phyloP scores from a whole-genome alignment of 306 rosid genomes.

The Echinosophora koreensis region DNA sequence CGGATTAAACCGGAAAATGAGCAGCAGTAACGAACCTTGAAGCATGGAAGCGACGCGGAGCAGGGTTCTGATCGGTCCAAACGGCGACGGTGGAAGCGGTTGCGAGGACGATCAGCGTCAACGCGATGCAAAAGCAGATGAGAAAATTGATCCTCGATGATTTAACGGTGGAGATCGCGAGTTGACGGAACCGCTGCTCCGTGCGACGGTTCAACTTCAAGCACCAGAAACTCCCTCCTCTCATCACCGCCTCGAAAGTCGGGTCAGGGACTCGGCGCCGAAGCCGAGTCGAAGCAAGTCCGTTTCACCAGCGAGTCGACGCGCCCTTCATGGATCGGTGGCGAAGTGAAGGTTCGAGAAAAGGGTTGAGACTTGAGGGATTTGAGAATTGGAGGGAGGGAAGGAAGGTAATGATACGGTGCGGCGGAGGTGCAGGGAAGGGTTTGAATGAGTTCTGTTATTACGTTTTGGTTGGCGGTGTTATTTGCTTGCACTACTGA shows the following conservation, averaged over 20 bases:
- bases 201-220: conserved; percentile 55
- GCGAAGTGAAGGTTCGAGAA: not conserved
- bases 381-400: not conserved
- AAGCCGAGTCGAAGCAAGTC: not conserved
- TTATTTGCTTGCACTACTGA: not conserved
- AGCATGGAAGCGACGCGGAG: conserved; percentile 43
- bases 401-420: conserved; percentile 3
- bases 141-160: conserved; percentile 67
- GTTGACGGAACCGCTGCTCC: conserved; percentile 61
- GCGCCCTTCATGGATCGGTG: not conserved
- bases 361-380: not conserved
- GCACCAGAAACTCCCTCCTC: conserved; percentile 54
- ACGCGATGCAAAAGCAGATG: conserved; percentile 56
- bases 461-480: not conserved
- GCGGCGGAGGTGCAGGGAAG: conserved; percentile 17
- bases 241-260: conserved; percentile 43
- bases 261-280: conserved; percentile 19
- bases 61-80: conserved; percentile 44
- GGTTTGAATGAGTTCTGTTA: not conserved
- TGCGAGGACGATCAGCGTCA: conserved; percentile 55
- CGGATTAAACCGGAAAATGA: not conserved
- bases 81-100: conserved; percentile 54
- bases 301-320: conserved; percentile 24
- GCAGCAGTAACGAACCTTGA: conserved; percentile 51
- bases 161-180: conserved; percentile 55